A percentile compares a stretch with the other conserved stretches of the same genome.
Evolutionary conservation across 176 grass and related monocot genomes (phyloP).

Genomic region (Rhynchospora tenuis): DNA sequence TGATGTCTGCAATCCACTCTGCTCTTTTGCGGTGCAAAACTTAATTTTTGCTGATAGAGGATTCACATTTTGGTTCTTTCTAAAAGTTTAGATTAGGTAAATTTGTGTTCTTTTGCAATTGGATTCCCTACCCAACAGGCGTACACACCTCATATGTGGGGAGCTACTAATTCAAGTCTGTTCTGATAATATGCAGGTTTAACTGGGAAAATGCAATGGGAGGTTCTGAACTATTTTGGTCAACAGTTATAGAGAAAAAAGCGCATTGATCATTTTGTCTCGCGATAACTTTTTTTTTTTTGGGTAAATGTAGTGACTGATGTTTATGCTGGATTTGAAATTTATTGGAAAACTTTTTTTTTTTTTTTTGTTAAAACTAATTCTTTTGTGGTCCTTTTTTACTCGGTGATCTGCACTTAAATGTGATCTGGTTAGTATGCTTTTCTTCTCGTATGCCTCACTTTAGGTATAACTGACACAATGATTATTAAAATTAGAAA

Average conservation of each 20-base stretch:
- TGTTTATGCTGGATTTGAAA: neutral
- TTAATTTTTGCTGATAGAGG: conserved; percentile 20
- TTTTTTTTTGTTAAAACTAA: neutral
- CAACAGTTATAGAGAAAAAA: conserved; percentile 7
- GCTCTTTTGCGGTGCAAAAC: conserved; percentile 16
- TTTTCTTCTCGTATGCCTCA: neutral
- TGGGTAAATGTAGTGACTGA: neutral
- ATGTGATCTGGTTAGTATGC: neutral
- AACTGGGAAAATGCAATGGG: conserved; percentile 1
- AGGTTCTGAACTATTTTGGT: neutral
- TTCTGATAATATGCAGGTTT: conserved; percentile 17
- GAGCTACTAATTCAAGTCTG: neutral
- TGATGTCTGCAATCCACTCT: conserved; percentile 5
- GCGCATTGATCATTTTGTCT: neutral
- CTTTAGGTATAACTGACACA: too few species aligned
- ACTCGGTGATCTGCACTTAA: neutral
- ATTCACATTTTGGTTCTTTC: conserved; percentile 19
- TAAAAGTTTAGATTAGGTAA: conserved; percentile 6
- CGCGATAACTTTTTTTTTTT: conserved; percentile 9
- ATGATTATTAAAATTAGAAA: too few species aligned
- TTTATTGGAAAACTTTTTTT: neutral
- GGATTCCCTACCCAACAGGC: too few species aligned
- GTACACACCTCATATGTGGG: too few species aligned
- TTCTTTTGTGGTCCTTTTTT: neutral
- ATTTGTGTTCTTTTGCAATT: neutral